Evolutionary conservation across 495 filamentous ascomycete species (phyloP).

Genomic region (Penicillium antarcticum): DNA sequence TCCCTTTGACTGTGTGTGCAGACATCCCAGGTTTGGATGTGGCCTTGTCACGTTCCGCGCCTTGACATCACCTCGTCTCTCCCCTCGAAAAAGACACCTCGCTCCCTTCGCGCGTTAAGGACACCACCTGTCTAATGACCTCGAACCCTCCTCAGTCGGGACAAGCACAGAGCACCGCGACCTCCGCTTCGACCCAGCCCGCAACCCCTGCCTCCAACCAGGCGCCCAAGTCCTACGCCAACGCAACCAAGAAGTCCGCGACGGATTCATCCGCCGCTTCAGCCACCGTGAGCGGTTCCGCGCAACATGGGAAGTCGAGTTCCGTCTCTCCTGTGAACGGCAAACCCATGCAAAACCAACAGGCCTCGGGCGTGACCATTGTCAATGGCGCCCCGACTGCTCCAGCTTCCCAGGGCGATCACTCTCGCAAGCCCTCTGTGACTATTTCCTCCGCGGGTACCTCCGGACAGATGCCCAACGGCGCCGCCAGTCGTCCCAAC

Average conservation of each 20-base stretch:
- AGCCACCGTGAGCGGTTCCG: slow-evolving; percentile 68
- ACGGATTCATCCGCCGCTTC: slow-evolving; percentile 61
- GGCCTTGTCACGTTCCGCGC: slow-evolving; percentile 27
- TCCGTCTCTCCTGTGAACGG: slow-evolving; percentile 81
- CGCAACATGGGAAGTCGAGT: slow-evolving; percentile 79
- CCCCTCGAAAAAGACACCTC: slow-evolving; percentile 11
- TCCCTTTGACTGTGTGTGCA: slow-evolving; percentile 19
- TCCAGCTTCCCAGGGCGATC: slow-evolving; percentile 58
- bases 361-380: slow-evolving; percentile 59
- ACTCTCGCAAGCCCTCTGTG: slow-evolving; percentile 79
- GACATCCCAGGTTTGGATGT: slow-evolving; percentile 32
- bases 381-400: slow-evolving; percentile 62
- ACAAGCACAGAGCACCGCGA: slow-evolving; percentile 52
- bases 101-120: slow-evolving; percentile 27
- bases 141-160: slow-evolving; percentile 49
- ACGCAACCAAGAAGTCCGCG: slow-evolving; percentile 78
- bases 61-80: slow-evolving; percentile 30
- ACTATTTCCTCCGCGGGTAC: slow-evolving; percentile 80
- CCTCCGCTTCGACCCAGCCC: slow-evolving; percentile 41
- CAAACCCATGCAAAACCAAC: slow-evolving; percentile 59
- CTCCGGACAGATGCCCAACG: slow-evolving; percentile 71
- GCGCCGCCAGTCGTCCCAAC: slow-evolving; percentile 61
- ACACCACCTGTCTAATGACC: slow-evolving; percentile 49
- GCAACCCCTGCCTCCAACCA: slow-evolving; percentile 51
- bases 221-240: slow-evolving; percentile 58